phyloP scores from a whole-genome alignment of 345 rosid species.

The Draba incana region DNA sequence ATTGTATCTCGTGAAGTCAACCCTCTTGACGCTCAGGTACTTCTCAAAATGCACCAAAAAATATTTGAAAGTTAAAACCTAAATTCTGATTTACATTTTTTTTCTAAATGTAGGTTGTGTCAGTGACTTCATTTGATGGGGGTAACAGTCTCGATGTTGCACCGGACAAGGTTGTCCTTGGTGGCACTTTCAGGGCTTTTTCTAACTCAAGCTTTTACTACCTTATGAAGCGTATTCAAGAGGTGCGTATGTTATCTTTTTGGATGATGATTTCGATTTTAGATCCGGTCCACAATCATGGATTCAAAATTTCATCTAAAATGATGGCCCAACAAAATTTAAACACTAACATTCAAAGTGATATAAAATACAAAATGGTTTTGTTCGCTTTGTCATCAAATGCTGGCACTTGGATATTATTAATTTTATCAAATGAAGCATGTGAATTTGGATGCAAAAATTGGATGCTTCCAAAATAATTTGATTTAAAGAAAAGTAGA shows the following conservation, averaged over 20 bases:
- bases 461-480: too few relatives aligned
- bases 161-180: constrained; percentile 62
- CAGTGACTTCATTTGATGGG: constrained; percentile 75
- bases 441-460: too few relatives aligned
- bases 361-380: too few relatives aligned
- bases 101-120: constrained; percentile 58
- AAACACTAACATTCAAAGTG: too few relatives aligned
- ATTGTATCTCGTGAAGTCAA: constrained; percentile 88
- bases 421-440: too few relatives aligned
- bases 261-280: neutral
- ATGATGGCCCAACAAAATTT: too few relatives aligned
- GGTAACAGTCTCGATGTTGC: constrained; percentile 51
- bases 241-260: constrained; percentile 48
- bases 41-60: neutral
- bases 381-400: too few relatives aligned
- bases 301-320: neutral
- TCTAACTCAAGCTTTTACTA: constrained; percentile 72
- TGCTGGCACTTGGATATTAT: too few relatives aligned
- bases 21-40: constrained; percentile 81
- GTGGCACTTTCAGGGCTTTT: constrained; percentile 86
- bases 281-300: too few relatives aligned
- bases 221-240: constrained; percentile 64
- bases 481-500: too few relatives aligned
- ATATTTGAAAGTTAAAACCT: neutral
- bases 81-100: neutral